Evolutionary conservation across 2,329 filamentous ascomycete genomes (phyloP).

Genomic region (Cladosporium sp.): DNA sequence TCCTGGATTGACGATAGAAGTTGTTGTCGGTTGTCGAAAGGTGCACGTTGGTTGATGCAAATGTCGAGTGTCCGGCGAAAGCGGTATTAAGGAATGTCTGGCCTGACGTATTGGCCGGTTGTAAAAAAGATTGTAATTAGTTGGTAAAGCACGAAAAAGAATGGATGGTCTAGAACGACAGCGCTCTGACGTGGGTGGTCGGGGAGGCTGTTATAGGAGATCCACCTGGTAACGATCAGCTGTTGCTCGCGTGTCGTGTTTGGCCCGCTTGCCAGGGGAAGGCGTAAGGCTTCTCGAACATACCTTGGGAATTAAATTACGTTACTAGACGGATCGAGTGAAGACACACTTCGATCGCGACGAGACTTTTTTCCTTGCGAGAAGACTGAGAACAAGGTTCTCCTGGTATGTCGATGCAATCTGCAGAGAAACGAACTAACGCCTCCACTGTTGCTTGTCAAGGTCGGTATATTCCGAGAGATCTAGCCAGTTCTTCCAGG

Average conservation of each 20-base stretch:
- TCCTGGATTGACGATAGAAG: slow-evolving; percentile 32
- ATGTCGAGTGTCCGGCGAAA: slow-evolving; percentile 37
- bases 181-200: slow-evolving; percentile 18
- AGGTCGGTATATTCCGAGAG: slow-evolving; percentile 21
- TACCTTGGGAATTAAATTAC: slow-evolving; percentile 49
- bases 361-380: slow-evolving; percentile 31
- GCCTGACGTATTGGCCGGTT: slow-evolving; percentile 38
- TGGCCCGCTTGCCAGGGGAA: slow-evolving; percentile 18
- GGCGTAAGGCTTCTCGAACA: slow-evolving; percentile 27
- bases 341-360: slow-evolving; percentile 16
- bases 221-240: slow-evolving; percentile 34
- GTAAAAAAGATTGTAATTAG: slow-evolving; percentile 54
- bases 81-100: slow-evolving; percentile 48
- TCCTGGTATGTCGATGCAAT: slow-evolving; percentile 27
- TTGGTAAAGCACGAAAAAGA: slow-evolving; percentile 44
- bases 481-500: slow-evolving; percentile 29
- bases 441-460: slow-evolving; percentile 41
- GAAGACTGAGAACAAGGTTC: slow-evolving; percentile 32
- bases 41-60: slow-evolving; percentile 25
- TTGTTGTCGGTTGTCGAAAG: slow-evolving; percentile 24
- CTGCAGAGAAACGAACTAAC: slow-evolving; percentile 51
- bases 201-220: slow-evolving; percentile 32
- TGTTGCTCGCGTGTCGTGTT: slow-evolving; percentile 20
- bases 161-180: slow-evolving; percentile 33
- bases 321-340: slow-evolving; percentile 29